These are phyloP conservation scores for Aspergillus uvarum DNA, from an alignment of 2,329 filamentous ascomycete species.

Conservation along the genomic window DNA sequence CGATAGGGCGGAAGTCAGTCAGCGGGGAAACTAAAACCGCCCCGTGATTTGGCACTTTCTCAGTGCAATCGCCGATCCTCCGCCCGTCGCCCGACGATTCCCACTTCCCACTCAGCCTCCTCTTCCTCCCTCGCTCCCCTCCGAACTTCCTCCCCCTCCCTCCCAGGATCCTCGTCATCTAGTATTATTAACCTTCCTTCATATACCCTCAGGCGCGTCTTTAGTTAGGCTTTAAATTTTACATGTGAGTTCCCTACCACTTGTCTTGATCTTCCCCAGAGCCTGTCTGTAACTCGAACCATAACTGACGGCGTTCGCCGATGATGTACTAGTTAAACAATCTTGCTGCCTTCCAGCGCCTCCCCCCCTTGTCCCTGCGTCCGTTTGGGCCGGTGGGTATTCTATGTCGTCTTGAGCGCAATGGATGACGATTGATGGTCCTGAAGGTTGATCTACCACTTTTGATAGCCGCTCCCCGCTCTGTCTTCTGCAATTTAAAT, in stretches of 20 bases:
- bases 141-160: background rate
- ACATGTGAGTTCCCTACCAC: background rate
- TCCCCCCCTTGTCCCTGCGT: conserved; percentile 15
- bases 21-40: conserved; percentile 3
- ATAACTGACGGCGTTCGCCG: background rate
- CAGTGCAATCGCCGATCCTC: background rate
- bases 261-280: background rate
- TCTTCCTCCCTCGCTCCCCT: background rate
- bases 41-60: conserved; percentile 19
- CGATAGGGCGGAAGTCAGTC: conserved; percentile 11
- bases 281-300: background rate
- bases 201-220: background rate
- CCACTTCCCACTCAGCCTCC: background rate
- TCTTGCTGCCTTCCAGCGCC: conserved; percentile 34
- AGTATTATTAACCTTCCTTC: too few species aligned
- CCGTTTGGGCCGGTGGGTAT: conserved; percentile 1
- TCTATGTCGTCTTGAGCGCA: conserved; percentile 12
- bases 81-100: background rate
- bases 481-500: background rate
- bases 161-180: too few species aligned
- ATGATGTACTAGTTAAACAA: conserved; percentile 18
- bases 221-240: background rate
- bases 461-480: background rate
- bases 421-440: conserved; percentile 18
- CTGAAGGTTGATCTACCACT: conserved; percentile 4